Evolutionary conservation across 1,284 basidiomycete species (phyloP), one percentile per base, ranked within the genome.

Genomic region (Entoloma clypeatum): DNA sequence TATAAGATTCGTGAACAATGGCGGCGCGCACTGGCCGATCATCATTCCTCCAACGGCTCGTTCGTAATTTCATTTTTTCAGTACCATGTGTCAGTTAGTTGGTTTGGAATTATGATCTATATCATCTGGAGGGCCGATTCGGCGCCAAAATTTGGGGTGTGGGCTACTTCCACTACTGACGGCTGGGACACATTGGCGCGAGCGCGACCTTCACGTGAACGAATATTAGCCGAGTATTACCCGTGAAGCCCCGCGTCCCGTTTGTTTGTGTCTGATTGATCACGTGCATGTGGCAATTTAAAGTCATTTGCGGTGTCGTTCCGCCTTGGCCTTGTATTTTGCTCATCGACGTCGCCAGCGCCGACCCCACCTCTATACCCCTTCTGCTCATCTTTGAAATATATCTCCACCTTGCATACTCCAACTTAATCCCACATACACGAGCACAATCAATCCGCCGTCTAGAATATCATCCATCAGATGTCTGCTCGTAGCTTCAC

Each of bases 401-500:
- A 41, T 17, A 21, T 17, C 14, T 41, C 17, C 13, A 3, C 24
- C 37, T 11, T 31, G 13, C 27, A 22, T 25, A 36, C 33, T 37
- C 7, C 19, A 14, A 17, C 13, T 16, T 19, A 16, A 9, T 9
- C 6, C 7, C 14, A 41, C 16, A 37, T 19, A 27, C 25, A 23
- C 28, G 36, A 24, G 13, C 26, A 43, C 35, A 37, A 48, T 45
- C 24, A 13, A 41, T 31, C 36, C 33, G 34, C 44, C 44, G 33
- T 46, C 45, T 50, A 23, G 26, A 34, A 43, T 29, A 25, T 26
- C 41, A 9, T 27, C 21, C 42, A 34, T 25, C 30, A 44, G 28
- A 77, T 81, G 72, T 65, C 77, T 53, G 60, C 66, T 45, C 75
- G 78, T 45, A 67, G 65, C 23, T 86, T 86, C 57, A 73, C 75